Conservation (phyloP, 169 alveolate genomes). For the Miamiensis avidus region DNA sequence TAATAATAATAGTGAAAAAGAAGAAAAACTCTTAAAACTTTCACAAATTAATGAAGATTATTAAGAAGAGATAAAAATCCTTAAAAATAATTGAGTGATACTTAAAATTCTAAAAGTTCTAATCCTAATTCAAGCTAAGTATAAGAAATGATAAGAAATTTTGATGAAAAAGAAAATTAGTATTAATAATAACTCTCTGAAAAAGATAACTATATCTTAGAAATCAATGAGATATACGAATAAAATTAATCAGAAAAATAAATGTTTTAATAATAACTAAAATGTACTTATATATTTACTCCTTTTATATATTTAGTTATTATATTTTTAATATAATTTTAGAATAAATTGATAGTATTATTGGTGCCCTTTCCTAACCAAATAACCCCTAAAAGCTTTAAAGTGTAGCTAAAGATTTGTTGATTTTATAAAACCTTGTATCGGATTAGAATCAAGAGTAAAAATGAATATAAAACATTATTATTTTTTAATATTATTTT, state of each 20-base stretch:
- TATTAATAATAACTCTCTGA: not conserved
- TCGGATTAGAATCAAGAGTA: too few species aligned
- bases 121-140: not conserved
- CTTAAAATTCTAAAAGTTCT: slow-evolving; percentile 3
- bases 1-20: slow-evolving; percentile 16
- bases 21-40: not conserved
- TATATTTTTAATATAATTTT: not conserved
- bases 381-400: slow-evolving; percentile 27
- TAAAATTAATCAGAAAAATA: not conserved
- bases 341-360: slow-evolving; percentile 33
- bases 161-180: not conserved
- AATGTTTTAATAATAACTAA: too few species aligned
- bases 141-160: not conserved
- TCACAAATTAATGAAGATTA: slow-evolving; percentile 11
- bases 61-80: slow-evolving; percentile 12
- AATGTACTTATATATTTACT: too few species aligned
- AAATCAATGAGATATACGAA: not conserved
- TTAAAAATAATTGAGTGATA: slow-evolving; percentile 6
- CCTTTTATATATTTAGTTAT: not conserved
- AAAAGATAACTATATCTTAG: not conserved
- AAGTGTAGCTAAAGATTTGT: slow-evolving; percentile 34
- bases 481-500: too few species aligned
- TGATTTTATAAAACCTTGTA: slow-evolving; percentile 15
- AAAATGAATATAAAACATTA: too few species aligned
- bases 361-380: slow-evolving; percentile 36